Base-by-base conservation (phyloP, 164 flowering plant species). In the Vitis labrusca region DNA sequence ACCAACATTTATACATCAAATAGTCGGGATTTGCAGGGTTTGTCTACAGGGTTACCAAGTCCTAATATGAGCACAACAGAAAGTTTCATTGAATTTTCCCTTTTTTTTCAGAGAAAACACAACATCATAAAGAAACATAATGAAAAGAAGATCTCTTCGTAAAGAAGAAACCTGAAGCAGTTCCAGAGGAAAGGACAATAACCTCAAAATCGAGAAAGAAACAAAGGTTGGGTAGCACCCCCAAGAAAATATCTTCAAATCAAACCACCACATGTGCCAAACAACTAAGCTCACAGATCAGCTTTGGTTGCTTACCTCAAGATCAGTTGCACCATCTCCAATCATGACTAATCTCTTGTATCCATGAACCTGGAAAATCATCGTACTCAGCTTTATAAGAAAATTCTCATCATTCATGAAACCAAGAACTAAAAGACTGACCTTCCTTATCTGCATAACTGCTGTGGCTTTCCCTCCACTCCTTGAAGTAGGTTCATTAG, bases 261-360 rank as follows among this genome's bases (percentile, higher is more conserved):
- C 44, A 32, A 32, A 32, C 44, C 44, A 4, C 7, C 44, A 32
- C 44, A 32, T 32, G 44, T 23, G 44, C 44, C 44, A 32, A 32
- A 32, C 44, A 32, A 32, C 44, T 4, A 2, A 32, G 44, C 5
- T 15, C 61, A 65, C 48, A 14, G n/a, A 48, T 52, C n/a, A 48
- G 67, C 52, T 61, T 64, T 65, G 15, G 19, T 57, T 50, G 11
- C 79, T 71, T 74, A 93, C 99, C 95, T 96, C 98, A 61, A 89
- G 95, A 80, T 93, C 99, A 60, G 99, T 96, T 57, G 97, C 98
- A 56, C 97, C 98, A 82, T 96, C 99, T n/a, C 98, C 99, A 78
- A 93, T 86, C 99, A 96, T 96, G 78, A 83, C 89, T 72, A 96
- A 59, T 54, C 79, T 44, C 80, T 85, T 87, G 91, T 90, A 92